phyloP scores from a whole-genome alignment of 352 stramenopile genomes.

The Pythium aquatile region DNA sequence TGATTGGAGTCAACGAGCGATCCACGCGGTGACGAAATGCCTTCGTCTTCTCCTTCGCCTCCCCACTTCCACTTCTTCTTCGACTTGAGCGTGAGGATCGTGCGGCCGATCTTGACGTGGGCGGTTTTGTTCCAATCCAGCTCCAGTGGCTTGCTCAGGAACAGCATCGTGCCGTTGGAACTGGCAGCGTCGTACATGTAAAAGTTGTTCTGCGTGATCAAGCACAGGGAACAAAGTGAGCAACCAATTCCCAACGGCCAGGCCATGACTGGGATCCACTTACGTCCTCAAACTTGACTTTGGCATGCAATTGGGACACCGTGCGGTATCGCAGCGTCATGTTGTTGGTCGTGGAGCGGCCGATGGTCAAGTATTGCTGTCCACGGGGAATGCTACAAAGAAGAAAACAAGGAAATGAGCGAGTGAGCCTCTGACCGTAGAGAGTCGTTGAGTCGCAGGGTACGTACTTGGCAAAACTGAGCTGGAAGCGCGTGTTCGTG shows the following conservation, averaged over 20 bases:
- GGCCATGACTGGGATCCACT: slow-evolving; percentile 14
- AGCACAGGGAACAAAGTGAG: not conserved
- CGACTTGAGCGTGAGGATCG: slow-evolving; percentile 78
- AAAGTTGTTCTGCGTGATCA: slow-evolving; percentile 60
- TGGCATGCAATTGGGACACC: slow-evolving; percentile 83
- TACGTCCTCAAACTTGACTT: slow-evolving; percentile 81
- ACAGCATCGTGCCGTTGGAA: slow-evolving; percentile 87
- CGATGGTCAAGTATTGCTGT: slow-evolving; percentile 75
- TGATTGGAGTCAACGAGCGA: slow-evolving; percentile 12
- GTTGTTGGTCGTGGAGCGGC: slow-evolving; percentile 80
- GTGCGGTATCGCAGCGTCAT: slow-evolving; percentile 85
- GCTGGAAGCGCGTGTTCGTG: slow-evolving; percentile 91
- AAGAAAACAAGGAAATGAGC: slow-evolving; percentile 9
- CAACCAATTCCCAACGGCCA: not conserved
- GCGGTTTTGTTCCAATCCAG: slow-evolving; percentile 82
- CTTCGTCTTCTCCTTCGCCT: slow-evolving; percentile 26
- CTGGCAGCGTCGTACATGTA: slow-evolving; percentile 69
- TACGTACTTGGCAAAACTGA: slow-evolving; percentile 89
- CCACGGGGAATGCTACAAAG: slow-evolving; percentile 52
- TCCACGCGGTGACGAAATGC: slow-evolving; percentile 6
- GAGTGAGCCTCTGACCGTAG: not conserved
- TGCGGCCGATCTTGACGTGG: slow-evolving; percentile 84
- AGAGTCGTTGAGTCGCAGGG: not conserved
- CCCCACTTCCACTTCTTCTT: slow-evolving; percentile 87
- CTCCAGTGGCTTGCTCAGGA: slow-evolving; percentile 74